phyloP scores from a whole-genome alignment of 2,329 filamentous ascomycete genomes.

The Dactylellina drechsleri region DNA sequence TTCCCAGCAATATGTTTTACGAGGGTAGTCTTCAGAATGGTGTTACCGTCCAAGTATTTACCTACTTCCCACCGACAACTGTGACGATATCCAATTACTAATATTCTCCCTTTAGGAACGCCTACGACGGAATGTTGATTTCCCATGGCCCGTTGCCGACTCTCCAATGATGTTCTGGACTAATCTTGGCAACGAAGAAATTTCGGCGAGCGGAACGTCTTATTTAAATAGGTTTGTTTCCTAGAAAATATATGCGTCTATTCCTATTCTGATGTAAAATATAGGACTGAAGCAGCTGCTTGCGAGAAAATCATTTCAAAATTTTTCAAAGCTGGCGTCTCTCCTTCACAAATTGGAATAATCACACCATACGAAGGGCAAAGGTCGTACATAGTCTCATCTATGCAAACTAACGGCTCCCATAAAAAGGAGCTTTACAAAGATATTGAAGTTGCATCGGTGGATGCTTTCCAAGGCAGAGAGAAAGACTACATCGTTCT shows the following conservation, averaged over 20 bases:
- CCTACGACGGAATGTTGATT: slow-evolving; percentile 91
- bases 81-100: not conserved
- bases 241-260: not conserved
- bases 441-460: slow-evolving; percentile 96
- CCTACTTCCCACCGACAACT: not conserved
- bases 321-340: slow-evolving; percentile 99
- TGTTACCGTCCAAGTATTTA: slow-evolving; percentile 76
- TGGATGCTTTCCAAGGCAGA: slow-evolving; percentile 97
- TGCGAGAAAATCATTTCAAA: slow-evolving; percentile 98
- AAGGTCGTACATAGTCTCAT: slow-evolving; percentile 96
- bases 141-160: slow-evolving; percentile 94
- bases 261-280: not conserved
- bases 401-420: slow-evolving; percentile 97
- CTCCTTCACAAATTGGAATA: slow-evolving; percentile 91
- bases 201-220: slow-evolving; percentile 95
- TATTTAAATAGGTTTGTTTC: slow-evolving; percentile 76
- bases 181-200: slow-evolving; percentile 96
- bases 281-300: slow-evolving; percentile 90
- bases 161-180: slow-evolving; percentile 99
- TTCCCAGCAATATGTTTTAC: slow-evolving; percentile 99
- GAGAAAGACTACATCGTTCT: slow-evolving; percentile 99
- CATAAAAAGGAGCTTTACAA: slow-evolving; percentile 99
- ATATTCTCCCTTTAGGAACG: slow-evolving; percentile 67
- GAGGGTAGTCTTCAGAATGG: slow-evolving; percentile 97
- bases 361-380: slow-evolving; percentile 99